Evolutionary conservation across 306 rosid species (phyloP).

Genomic region (Senna siamea): DNA sequence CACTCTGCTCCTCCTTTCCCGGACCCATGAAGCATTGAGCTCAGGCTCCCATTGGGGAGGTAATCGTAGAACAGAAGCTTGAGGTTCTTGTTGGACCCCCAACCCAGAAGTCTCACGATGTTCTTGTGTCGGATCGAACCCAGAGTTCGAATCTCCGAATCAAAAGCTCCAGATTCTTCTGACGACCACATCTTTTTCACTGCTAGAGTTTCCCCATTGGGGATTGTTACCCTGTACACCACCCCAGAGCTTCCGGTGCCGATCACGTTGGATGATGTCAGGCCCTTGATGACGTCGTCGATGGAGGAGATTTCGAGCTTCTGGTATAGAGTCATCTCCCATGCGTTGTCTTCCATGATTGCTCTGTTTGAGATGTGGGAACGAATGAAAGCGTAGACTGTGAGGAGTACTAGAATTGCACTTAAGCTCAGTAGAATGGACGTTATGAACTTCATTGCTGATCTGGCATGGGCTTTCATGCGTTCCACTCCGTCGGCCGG

Average conservation of each 20-base stretch:
- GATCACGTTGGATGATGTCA: conserved; percentile 79
- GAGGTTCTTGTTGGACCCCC: conserved; percentile 74
- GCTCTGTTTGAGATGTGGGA: conserved; percentile 45
- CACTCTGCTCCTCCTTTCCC: conserved; percentile 77
- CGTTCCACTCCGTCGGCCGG: conserved; percentile 44
- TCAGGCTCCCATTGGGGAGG: conserved; percentile 87
- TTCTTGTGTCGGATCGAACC: conserved; percentile 91
- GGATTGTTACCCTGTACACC: conserved; percentile 73
- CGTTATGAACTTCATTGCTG: conserved; percentile 60
- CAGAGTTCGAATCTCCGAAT: conserved; percentile 74
- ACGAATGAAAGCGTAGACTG: conserved; percentile 59
- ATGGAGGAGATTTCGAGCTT: conserved; percentile 77
- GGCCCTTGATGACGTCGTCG: conserved; percentile 68
- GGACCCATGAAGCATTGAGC: conserved; percentile 80
- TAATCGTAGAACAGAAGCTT: conserved; percentile 89
- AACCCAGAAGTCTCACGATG: conserved; percentile 83
- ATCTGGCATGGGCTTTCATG: conserved; percentile 33
- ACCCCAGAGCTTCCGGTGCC: conserved; percentile 99
- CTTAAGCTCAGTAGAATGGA: conserved; percentile 68
- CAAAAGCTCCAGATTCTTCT: conserved; percentile 80
- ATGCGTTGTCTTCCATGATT: conserved; percentile 50
- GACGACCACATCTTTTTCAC: conserved; percentile 96
- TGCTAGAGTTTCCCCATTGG: conserved; percentile 68
- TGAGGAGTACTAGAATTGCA: conserved; percentile 64
- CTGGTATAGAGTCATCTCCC: conserved; percentile 90